Conservation (phyloP, 2,329 filamentous ascomycete genomes). For the Penicillium sp. region DNA sequence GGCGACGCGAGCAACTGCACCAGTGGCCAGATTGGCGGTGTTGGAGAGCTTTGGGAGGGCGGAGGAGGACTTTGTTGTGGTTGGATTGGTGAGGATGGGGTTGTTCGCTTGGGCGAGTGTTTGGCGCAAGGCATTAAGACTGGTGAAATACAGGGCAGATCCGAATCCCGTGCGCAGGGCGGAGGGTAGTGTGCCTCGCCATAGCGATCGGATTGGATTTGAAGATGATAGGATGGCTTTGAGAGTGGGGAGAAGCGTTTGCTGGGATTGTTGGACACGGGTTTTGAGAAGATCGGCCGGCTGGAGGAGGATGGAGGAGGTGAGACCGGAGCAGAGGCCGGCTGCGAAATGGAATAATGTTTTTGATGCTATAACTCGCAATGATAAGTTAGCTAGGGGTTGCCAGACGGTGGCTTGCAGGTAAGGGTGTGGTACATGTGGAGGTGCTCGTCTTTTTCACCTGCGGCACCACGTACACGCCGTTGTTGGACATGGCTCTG, state of each 20-base stretch:
- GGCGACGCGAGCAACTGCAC: constrained; percentile 76
- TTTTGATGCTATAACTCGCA: constrained; percentile 36
- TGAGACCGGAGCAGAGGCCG: constrained; percentile 80
- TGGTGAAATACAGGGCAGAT: constrained; percentile 89
- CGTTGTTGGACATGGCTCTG: constrained; percentile 33
- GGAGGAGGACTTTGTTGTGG: constrained; percentile 55
- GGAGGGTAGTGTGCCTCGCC: constrained; percentile 89
- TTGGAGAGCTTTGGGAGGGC: constrained; percentile 79
- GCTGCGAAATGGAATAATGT: constrained; percentile 78
- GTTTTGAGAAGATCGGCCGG: constrained; percentile 96
- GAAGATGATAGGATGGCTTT: constrained; percentile 65
- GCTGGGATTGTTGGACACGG: constrained; percentile 80
- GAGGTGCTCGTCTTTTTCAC: constrained; percentile 31
- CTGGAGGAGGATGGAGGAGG: constrained; percentile 86
- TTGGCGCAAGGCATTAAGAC: constrained; percentile 78
- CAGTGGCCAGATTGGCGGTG: constrained; percentile 78
- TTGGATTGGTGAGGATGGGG: constrained; percentile 38
- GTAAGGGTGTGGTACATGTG: constrained; percentile 25
- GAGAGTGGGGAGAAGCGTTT: constrained; percentile 65
- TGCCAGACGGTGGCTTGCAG: constrained; percentile 1
- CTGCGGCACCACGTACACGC: constrained; percentile 27
- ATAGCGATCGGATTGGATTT: constrained; percentile 70
- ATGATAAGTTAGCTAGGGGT: not conserved
- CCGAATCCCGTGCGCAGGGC: constrained; percentile 92
- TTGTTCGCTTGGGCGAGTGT: constrained; percentile 50